Conservation (phyloP, 2,329 filamentous ascomycete genomes). For the Orbilia oligospora region DNA sequence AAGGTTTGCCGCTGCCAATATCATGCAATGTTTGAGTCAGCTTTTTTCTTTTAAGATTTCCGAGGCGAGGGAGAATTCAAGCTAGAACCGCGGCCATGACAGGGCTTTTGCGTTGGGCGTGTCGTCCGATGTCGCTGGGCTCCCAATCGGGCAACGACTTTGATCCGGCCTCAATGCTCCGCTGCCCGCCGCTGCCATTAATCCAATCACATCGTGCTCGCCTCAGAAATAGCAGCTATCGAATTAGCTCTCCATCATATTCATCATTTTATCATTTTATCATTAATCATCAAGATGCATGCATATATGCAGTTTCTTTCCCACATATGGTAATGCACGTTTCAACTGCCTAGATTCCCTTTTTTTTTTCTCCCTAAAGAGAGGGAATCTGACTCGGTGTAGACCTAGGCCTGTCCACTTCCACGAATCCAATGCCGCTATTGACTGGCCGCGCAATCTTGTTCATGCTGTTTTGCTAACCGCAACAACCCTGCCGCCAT, state of each 20-base stretch:
- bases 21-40: slow-evolving; percentile 17
- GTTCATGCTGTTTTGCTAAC: slow-evolving; percentile 51
- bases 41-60: slow-evolving; percentile 15
- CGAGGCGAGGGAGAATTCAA: background rate
- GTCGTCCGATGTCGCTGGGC: slow-evolving; percentile 61
- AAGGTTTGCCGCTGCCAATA: slow-evolving; percentile 13
- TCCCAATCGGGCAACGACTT: slow-evolving; percentile 33
- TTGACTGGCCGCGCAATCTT: slow-evolving; percentile 21
- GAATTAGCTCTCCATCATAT: background rate
- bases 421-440: slow-evolving; percentile 1
- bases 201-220: background rate
- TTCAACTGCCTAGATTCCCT: slow-evolving; percentile 12
- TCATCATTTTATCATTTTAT: background rate
- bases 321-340: slow-evolving; percentile 1
- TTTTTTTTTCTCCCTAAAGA: slow-evolving; percentile 1
- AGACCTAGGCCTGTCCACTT: background rate
- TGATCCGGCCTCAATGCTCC: slow-evolving; percentile 13
- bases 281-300: slow-evolving; percentile 21
- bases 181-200: background rate
- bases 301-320: slow-evolving; percentile 4
- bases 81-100: slow-evolving; percentile 3
- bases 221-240: slow-evolving; percentile 28
- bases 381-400: slow-evolving; percentile 1
- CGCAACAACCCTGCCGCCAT: slow-evolving; percentile 39
- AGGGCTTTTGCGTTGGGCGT: slow-evolving; percentile 53